phyloP scores from a whole-genome alignment of 2,329 filamentous ascomycete genomes.

The Achaetomium macrosporum region DNA sequence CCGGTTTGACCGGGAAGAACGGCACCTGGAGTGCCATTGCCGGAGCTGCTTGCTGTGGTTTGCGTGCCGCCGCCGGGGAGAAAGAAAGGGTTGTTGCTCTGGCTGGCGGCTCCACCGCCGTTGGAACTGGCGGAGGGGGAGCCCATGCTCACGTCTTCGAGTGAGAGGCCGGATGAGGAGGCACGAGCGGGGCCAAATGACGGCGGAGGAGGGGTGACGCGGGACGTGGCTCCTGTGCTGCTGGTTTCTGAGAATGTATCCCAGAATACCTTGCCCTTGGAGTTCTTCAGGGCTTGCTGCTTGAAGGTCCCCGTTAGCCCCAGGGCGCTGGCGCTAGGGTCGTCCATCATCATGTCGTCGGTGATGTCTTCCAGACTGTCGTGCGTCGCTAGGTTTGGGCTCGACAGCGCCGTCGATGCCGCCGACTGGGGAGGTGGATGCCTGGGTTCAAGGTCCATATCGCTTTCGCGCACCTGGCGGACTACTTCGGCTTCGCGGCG shows the following conservation, averaged over 20 bases:
- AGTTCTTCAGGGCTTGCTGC: slow-evolving; percentile 65
- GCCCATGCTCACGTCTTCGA: slow-evolving; percentile 68
- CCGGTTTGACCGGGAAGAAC: background rate
- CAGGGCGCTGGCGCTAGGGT: slow-evolving; percentile 29
- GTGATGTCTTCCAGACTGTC: slow-evolving; percentile 63
- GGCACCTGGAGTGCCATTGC: slow-evolving; percentile 30
- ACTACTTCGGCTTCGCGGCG: slow-evolving; percentile 92
- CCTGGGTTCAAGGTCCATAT: slow-evolving; percentile 55
- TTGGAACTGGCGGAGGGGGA: slow-evolving; percentile 45
- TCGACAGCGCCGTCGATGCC: slow-evolving; percentile 57
- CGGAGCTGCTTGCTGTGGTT: slow-evolving; percentile 30
- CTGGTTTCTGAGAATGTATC: slow-evolving; percentile 68
- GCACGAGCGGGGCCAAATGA: slow-evolving; percentile 55
- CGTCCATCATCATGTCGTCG: slow-evolving; percentile 63
- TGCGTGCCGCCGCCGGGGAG: slow-evolving; percentile 25
- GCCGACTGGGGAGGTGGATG: slow-evolving; percentile 41
- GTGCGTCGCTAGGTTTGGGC: slow-evolving; percentile 59
- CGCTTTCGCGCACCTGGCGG: slow-evolving; percentile 87
- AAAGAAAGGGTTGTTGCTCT: slow-evolving; percentile 25
- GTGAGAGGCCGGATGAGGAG: slow-evolving; percentile 54
- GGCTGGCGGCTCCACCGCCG: slow-evolving; percentile 11
- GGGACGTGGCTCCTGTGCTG: slow-evolving; percentile 35
- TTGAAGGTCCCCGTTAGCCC: slow-evolving; percentile 58
- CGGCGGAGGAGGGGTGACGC: slow-evolving; percentile 55
- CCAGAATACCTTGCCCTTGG: slow-evolving; percentile 69